These are phyloP conservation scores for Psidium guajava DNA, from an alignment of 345 rosid genomes.

Conservation along the genomic window DNA sequence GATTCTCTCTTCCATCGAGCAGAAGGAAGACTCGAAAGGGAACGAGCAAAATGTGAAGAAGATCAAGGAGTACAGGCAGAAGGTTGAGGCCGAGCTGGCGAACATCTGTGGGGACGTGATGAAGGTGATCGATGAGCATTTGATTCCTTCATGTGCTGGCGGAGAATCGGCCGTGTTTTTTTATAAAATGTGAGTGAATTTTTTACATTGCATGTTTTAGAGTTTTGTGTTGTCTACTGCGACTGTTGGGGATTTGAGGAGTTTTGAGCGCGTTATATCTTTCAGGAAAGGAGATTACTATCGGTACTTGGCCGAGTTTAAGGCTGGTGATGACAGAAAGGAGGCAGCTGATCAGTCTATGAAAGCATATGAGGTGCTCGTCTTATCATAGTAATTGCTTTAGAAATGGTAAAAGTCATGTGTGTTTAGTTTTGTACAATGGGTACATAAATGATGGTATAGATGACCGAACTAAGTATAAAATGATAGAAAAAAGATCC, in stretches of 20 bases:
- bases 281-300: conserved; percentile 55
- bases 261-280: neutral
- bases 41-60: conserved; percentile 19
- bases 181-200: conserved; percentile 20
- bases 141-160: conserved; percentile 15
- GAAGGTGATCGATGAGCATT: conserved; percentile 23
- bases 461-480: neutral
- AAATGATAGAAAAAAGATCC: neutral
- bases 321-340: conserved; percentile 26
- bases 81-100: conserved; percentile 18
- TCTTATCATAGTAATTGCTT: neutral
- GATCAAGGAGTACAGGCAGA: conserved; percentile 27
- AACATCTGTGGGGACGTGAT: conserved; percentile 18
- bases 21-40: conserved; percentile 23
- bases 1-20: conserved; percentile 26
- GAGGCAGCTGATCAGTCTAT: conserved; percentile 41
- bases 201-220: neutral
- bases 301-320: conserved; percentile 49
- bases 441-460: neutral
- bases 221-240: neutral
- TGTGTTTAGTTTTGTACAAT: neutral
- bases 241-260: neutral
- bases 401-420: neutral
- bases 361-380: conserved; percentile 30
- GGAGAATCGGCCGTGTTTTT: conserved; percentile 24